phyloP scores from a whole-genome alignment of 1,284 basidiomycete genomes.

The Polyporus tsugae region DNA sequence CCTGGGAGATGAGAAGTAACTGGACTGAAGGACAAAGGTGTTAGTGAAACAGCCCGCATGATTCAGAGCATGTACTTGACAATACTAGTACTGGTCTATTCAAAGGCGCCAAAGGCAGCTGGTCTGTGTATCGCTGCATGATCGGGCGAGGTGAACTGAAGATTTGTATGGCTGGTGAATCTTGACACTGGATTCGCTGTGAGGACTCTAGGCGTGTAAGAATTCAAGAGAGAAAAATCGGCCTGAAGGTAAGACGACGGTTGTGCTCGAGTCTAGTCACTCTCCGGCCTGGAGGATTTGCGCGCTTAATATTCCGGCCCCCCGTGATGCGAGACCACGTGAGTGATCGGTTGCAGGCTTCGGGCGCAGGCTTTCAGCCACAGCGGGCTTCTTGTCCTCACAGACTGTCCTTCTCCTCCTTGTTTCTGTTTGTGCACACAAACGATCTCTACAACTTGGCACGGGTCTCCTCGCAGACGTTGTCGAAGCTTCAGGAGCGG shows the following conservation, averaged over 20 bases:
- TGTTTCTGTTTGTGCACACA: not conserved
- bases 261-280: not conserved
- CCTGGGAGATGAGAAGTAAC: not conserved
- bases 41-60: not conserved
- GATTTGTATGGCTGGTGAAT: not conserved
- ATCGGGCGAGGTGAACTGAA: no score
- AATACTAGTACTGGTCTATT: not conserved
- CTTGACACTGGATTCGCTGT: not conserved
- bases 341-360: constrained; percentile 11
- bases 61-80: not conserved
- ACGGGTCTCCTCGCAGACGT: not conserved
- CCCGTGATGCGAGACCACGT: not conserved
- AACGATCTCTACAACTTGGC: not conserved
- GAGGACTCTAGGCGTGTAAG: not conserved
- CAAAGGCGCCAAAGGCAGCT: not conserved
- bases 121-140: not conserved
- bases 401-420: not conserved
- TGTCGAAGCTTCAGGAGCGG: not conserved
- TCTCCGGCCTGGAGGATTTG: no score
- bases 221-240: not conserved
- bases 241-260: not conserved
- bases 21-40: not conserved
- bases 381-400: not conserved
- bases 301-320: not conserved
- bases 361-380: constrained; percentile 7